Evolutionary conservation across 2,329 filamentous ascomycete species (phyloP).

Genomic region (Coleophoma crateriformis): DNA sequence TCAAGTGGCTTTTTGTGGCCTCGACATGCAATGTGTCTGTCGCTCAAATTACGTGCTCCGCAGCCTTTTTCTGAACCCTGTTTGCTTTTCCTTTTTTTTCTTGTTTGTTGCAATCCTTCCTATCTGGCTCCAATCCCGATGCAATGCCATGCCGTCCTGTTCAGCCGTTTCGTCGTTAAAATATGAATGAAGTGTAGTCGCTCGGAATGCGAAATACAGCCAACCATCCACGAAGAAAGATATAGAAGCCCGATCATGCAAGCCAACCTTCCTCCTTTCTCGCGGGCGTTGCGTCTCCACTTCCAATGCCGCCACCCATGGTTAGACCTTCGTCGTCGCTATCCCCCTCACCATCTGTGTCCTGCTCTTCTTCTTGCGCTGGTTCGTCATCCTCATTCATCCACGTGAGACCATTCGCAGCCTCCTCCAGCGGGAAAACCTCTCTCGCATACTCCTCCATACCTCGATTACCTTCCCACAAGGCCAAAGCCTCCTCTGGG

Average conservation of each 20-base stretch:
- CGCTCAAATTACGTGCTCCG: too few species aligned
- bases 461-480: conserved; percentile 89
- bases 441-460: conserved; percentile 93
- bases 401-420: conserved; percentile 90
- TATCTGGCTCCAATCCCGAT: too few species aligned
- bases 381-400: conserved; percentile 51
- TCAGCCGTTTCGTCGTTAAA: neutral
- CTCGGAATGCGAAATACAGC: too few species aligned
- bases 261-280: conserved; percentile 26
- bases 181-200: too few species aligned
- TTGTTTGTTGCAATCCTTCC: neutral
- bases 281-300: conserved; percentile 19
- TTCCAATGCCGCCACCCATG: conserved; percentile 17
- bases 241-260: conserved; percentile 13
- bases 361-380: conserved; percentile 14
- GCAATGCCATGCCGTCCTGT: neutral
- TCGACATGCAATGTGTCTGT: too few species aligned
- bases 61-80: too few species aligned
- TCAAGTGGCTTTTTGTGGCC: too few species aligned
- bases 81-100: too few species aligned
- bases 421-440: conserved; percentile 90
- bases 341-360: conserved; percentile 45
- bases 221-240: neutral
- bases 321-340: conserved; percentile 36
- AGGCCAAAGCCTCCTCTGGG: conserved; percentile 67